Conservation (phyloP, 1,284 basidiomycete species). For the Cystobasidium sp. region DNA sequence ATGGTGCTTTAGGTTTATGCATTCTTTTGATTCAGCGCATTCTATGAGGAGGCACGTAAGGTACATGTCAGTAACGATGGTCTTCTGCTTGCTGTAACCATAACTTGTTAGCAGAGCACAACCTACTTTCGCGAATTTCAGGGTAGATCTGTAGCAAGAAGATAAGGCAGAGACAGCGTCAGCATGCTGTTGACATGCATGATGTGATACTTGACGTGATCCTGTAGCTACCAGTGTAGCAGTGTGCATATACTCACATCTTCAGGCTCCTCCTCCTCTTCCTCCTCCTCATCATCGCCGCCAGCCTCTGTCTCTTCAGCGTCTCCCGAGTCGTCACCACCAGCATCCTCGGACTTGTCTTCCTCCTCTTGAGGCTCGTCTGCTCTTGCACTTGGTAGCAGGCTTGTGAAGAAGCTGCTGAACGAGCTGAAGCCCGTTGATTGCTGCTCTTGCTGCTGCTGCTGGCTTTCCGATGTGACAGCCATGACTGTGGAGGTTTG, state of each 20-base stretch:
- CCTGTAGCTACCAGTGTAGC: background rate
- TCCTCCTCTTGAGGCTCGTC: conserved; percentile 33
- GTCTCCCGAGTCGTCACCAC: conserved; percentile 36
- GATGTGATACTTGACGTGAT: background rate
- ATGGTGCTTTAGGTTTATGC: conserved; percentile 74
- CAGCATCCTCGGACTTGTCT: conserved; percentile 30
- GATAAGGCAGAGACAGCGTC: conserved; percentile 1
- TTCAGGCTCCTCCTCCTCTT: conserved; percentile 54
- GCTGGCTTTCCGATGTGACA: conserved; percentile 21
- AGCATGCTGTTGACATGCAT: background rate
- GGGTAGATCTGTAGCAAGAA: conserved; percentile 19
- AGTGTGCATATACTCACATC: conserved; percentile 46
- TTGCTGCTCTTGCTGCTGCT: conserved; percentile 29
- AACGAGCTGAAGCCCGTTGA: conserved; percentile 23
- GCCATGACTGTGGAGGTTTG: background rate
- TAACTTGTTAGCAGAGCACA: background rate
- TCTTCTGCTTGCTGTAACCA: background rate
- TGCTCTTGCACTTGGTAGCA: conserved; percentile 38
- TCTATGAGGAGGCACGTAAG: conserved; percentile 57
- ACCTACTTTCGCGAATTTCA: conserved; percentile 42
- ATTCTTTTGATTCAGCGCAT: conserved; percentile 71
- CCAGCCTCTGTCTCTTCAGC: conserved; percentile 44
- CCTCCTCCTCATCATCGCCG: conserved; percentile 45
- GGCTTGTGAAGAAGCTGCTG: conserved; percentile 41
- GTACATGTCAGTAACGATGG: background rate